These are phyloP conservation scores for Zhuliangozyma parablackwelliae DNA, from an alignment of 1,139 yeast genomes.

Conservation along the genomic window DNA sequence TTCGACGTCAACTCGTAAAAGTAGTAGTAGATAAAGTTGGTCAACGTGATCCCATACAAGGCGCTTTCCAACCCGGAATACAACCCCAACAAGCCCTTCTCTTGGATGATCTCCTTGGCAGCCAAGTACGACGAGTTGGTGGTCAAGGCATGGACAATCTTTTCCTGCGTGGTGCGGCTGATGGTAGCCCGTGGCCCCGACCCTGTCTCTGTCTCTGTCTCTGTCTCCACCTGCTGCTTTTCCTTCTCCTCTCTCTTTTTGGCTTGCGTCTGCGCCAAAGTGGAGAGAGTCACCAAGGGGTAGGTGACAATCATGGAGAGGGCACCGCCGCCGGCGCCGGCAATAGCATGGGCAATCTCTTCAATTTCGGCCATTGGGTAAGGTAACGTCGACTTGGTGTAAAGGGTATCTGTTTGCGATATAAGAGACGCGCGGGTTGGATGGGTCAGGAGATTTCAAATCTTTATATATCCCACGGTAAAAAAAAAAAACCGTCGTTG, in stretches of 20 bases:
- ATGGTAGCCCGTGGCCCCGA: constrained; percentile 3
- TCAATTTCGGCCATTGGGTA: constrained; percentile 9
- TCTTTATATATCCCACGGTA: too few species aligned
- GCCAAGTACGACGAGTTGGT: constrained; percentile 27
- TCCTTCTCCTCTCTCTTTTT: constrained; percentile 33
- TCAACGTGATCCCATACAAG: constrained; percentile 75
- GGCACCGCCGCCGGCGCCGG: constrained; percentile 94
- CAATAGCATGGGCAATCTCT: constrained; percentile 76
- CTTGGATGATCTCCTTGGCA: constrained; percentile 45
- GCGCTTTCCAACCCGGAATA: constrained; percentile 90
- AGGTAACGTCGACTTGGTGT: too few species aligned
- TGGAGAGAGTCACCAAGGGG: constrained; percentile 79
- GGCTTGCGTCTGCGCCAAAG: constrained; percentile 71
- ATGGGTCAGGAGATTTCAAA: too few species aligned
- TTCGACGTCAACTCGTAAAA: constrained; percentile 74
- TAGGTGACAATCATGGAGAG: constrained; percentile 80
- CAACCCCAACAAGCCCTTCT: constrained; percentile 68
- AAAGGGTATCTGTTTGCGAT: too few species aligned
- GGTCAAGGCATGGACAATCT: constrained; percentile 17
- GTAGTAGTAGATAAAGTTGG: constrained; percentile 87
- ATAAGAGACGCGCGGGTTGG: too few species aligned
- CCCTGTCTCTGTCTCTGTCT: too few species aligned
- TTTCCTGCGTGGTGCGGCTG: constrained; percentile 12
- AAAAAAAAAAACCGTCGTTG: too few species aligned
- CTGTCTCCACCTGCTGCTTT: constrained; percentile 8